Evolutionary conservation across 345 rosid genomes (phyloP).

Genomic region (Conringia planisiliqua): DNA sequence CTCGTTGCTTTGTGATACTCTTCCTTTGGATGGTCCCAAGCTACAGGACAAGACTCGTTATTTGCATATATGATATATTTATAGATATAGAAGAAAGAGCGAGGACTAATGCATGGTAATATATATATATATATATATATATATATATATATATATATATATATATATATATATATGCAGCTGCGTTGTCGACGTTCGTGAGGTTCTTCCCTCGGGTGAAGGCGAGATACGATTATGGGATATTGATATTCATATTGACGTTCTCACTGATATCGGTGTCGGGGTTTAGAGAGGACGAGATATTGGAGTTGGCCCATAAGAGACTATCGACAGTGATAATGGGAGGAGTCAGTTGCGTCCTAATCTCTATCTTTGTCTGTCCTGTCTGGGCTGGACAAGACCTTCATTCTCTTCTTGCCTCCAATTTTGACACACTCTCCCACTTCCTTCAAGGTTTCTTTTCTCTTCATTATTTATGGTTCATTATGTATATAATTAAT

Average conservation of each 20-base stretch:
- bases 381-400: constrained; percentile 94
- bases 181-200: constrained; percentile 51
- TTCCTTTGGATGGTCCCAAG: neutral
- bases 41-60: neutral
- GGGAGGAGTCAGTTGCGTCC: constrained; percentile 66
- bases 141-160: too few species aligned
- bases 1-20: neutral
- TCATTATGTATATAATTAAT: neutral
- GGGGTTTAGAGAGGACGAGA: constrained; percentile 52
- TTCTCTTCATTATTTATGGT: neutral
- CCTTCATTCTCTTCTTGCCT: constrained; percentile 57
- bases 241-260: constrained; percentile 75
- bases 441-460: constrained; percentile 64
- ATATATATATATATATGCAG: constrained; percentile 43
- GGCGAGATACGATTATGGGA: constrained; percentile 62
- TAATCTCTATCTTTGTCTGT: constrained; percentile 50
- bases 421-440: constrained; percentile 57
- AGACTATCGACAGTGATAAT: constrained; percentile 61
- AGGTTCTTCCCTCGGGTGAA: constrained; percentile 61
- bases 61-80: neutral
- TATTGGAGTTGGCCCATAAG: constrained; percentile 53
- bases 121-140: constrained; percentile 34
- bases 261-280: constrained; percentile 73
- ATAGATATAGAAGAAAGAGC: neutral
- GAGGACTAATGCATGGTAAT: neutral